Evolutionary conservation across 768 basidiomycete genomes (phyloP), one percentile per base, ranked within the genome.

Genomic region (Macrocybe gigantea): DNA sequence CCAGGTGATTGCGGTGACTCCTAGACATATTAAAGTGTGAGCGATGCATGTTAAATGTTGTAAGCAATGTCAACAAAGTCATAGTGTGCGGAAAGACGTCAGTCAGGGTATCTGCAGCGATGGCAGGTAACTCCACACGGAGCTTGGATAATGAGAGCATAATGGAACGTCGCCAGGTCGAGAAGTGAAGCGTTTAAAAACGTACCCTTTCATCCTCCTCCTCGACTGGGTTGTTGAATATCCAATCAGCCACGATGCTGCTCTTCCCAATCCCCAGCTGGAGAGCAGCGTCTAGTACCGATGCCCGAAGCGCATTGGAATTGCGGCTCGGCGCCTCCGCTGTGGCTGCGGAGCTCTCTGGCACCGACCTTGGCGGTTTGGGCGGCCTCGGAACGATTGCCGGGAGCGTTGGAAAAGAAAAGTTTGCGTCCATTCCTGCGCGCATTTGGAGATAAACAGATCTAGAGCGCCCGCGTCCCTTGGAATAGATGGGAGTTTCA

Each of bases 271-370:
- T 59, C 3, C 86, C 86, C 9, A 88, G 74, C 59, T 85, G 69
- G 35, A 88, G 70, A 6, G 85, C 86, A 6, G 74, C 82, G 57
- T 88, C 84, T 36, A 88, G 75, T 15, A 88, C 85, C 11, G 85
- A 87, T 1, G 86, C 85, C 11, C 86, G 76, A 13, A 88, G 68
- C 10, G 75, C 61, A 61, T 71, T 77, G 0, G 83, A 83, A 56
- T 80, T 71, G 36, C 82, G 77, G 14, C 61, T 63, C 22, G 36
- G 47, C 44, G 56, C 44, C n/a, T 52, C 38, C 29, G 22, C 22
- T 22, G 22, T 22, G 22, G 22, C 22, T 22, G 22, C 2, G 22
- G 22, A 22, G 22, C 22, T 22, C 22, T 22, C 22, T 4, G 22
- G 22, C 22, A 22, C 22, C 33, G 49, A 38, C n/a, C 56, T 9